phyloP scores from a whole-genome alignment of 805 yeast species.

The Lachancea waltii region DNA sequence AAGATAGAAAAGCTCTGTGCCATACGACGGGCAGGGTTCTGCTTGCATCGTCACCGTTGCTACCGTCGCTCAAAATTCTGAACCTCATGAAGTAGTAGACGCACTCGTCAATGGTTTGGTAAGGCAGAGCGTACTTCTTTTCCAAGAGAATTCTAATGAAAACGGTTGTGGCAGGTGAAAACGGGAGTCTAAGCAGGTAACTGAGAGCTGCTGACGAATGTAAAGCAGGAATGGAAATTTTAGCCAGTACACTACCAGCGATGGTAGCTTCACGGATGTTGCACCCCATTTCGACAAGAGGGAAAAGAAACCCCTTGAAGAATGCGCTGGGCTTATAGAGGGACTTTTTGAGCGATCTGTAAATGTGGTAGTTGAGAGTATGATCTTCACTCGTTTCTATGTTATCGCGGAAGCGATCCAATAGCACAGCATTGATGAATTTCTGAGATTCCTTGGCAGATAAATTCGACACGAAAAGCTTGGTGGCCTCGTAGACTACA shows the following conservation, averaged over 20 bases:
- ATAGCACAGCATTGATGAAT: slow-evolving; percentile 60
- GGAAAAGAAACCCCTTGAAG: slow-evolving; percentile 92
- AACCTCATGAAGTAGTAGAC: slow-evolving; percentile 93
- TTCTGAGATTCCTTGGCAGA: slow-evolving; percentile 83
- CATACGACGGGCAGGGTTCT: slow-evolving; percentile 80
- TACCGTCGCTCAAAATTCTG: slow-evolving; percentile 48
- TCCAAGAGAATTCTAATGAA: slow-evolving; percentile 86
- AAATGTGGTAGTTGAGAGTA: slow-evolving; percentile 83
- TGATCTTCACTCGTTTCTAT: slow-evolving; percentile 72
- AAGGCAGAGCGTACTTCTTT: slow-evolving; percentile 94
- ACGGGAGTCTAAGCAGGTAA: slow-evolving; percentile 74
- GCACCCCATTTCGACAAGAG: slow-evolving; percentile 82
- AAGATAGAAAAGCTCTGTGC: slow-evolving; percentile 93
- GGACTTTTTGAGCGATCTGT: slow-evolving; percentile 86
- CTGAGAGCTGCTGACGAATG: slow-evolving; percentile 95
- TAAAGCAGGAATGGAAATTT: slow-evolving; percentile 86
- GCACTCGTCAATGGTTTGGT: slow-evolving; percentile 89
- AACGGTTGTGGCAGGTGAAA: slow-evolving; percentile 81
- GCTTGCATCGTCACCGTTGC: slow-evolving; percentile 37
- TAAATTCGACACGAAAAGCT: slow-evolving; percentile 84
- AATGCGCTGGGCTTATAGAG: slow-evolving; percentile 96
- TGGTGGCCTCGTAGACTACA: slow-evolving; percentile 91
- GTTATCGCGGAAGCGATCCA: slow-evolving; percentile 64
- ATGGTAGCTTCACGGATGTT: slow-evolving; percentile 90
- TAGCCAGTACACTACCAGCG: slow-evolving; percentile 84